Evolutionary conservation across 345 rosid genomes (phyloP).

Genomic region (Lepidium didymum): DNA sequence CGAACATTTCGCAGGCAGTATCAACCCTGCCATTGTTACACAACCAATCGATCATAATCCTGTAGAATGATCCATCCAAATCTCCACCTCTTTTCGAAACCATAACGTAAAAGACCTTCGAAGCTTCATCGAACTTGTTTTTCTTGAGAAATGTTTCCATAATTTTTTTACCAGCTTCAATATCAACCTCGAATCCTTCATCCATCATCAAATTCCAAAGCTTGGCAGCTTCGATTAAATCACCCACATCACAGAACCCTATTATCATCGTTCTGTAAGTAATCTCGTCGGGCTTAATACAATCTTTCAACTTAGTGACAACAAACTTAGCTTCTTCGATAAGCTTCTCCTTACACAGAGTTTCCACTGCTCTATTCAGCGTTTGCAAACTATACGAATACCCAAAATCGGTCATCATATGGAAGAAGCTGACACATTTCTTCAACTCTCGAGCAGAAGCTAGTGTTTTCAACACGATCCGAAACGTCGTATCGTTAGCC

Average conservation of each 20-base stretch:
- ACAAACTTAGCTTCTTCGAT: slow-evolving; percentile 64
- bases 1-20: slow-evolving; percentile 41
- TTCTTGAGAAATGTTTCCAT: slow-evolving; percentile 60
- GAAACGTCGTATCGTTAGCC: slow-evolving; percentile 65
- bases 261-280: slow-evolving; percentile 54
- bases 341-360: slow-evolving; percentile 45
- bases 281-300: slow-evolving; percentile 40
- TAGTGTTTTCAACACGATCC: slow-evolving; percentile 47
- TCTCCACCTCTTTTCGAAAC: slow-evolving; percentile 38
- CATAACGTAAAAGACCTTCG: slow-evolving; percentile 57
- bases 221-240: slow-evolving; percentile 63
- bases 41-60: slow-evolving; percentile 64
- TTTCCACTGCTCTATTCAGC: slow-evolving; percentile 48
- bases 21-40: slow-evolving; percentile 56
- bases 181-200: slow-evolving; percentile 46
- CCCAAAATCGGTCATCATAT: slow-evolving; percentile 60
- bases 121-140: slow-evolving; percentile 52
- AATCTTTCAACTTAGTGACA: slow-evolving; percentile 49
- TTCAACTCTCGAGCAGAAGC: slow-evolving; percentile 67
- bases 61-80: slow-evolving; percentile 58
- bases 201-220: slow-evolving; percentile 84
- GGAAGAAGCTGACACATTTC: slow-evolving; percentile 58
- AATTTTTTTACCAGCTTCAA: slow-evolving; percentile 52
- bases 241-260: slow-evolving; percentile 67
- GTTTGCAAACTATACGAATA: slow-evolving; percentile 39